These are phyloP conservation scores for Boletus eberwhitei DNA, from an alignment of 768 basidiomycete species.

Conservation along the genomic window DNA sequence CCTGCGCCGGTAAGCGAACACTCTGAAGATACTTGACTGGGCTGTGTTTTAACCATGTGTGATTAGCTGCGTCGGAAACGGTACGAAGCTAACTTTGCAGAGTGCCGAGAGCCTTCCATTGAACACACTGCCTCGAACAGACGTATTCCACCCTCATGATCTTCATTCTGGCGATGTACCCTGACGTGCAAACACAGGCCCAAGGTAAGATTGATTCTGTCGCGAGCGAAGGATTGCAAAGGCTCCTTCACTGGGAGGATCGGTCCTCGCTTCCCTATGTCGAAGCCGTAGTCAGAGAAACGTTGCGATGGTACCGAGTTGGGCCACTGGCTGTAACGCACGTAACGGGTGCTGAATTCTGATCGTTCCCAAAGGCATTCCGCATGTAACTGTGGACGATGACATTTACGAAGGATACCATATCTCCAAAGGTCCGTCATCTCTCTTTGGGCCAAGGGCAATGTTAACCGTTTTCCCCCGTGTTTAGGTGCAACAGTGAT, in stretches of 20 bases:
- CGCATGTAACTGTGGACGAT: conserved; percentile 35
- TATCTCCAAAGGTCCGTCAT: conserved; percentile 47
- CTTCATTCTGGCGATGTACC: conserved; percentile 26
- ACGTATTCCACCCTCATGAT: conserved; percentile 16
- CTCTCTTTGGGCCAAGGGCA: neutral
- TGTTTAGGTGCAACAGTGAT: conserved; percentile 19
- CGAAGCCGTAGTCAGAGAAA: conserved; percentile 21
- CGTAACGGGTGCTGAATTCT: neutral
- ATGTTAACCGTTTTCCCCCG: neutral
- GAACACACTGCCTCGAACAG: conserved; percentile 11
- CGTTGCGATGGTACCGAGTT: conserved; percentile 24
- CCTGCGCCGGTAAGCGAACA: conserved; percentile 13
- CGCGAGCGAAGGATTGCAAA: conserved; percentile 14
- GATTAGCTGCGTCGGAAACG: conserved; percentile 22
- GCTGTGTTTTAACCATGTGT: conserved; percentile 8
- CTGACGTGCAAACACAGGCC: conserved; percentile 21
- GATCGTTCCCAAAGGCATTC: conserved; percentile 18
- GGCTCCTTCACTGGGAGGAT: conserved; percentile 23
- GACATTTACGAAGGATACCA: conserved; percentile 44
- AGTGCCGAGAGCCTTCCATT: neutral
- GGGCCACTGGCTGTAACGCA: neutral
- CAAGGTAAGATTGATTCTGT: conserved; percentile 19
- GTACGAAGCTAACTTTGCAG: conserved; percentile 9
- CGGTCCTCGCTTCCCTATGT: conserved; percentile 20
- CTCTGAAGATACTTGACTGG: neutral